Evolutionary conservation across 495 filamentous ascomycete genomes (phyloP).

Genomic region (Hypoxylon lienhwacheense): DNA sequence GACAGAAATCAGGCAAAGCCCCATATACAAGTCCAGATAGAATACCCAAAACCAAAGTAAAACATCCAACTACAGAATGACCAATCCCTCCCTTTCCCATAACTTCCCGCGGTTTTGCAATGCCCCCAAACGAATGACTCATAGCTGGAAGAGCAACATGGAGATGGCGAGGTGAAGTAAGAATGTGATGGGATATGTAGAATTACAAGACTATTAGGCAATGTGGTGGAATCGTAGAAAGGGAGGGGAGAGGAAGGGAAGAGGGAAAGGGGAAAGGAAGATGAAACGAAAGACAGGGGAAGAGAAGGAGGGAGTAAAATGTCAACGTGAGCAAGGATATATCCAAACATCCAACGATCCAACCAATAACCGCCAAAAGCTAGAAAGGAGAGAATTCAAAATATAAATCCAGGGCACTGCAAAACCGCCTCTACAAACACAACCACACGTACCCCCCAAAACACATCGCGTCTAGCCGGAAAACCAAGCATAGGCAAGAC

Average conservation of each 20-base stretch:
- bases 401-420: constrained; percentile 22
- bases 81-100: too few species aligned
- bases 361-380: not conserved
- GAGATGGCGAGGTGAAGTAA: not conserved
- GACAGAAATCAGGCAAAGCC: too few species aligned
- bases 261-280: not conserved
- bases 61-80: too few species aligned
- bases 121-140: constrained; percentile 10
- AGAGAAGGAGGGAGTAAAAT: not conserved
- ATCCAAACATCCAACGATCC: not conserved
- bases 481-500: constrained; percentile 27
- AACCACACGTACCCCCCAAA: not conserved
- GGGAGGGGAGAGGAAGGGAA: not conserved
- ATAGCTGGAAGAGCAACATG: not conserved
- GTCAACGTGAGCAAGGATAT: not conserved
- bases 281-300: not conserved
- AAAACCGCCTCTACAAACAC: constrained; percentile 22
- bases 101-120: constrained; percentile 24
- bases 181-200: not conserved
- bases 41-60: too few species aligned
- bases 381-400: not conserved
- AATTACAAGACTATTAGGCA: not conserved
- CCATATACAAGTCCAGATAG: too few species aligned
- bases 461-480: constrained; percentile 12
- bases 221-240: not conserved